Conservation (phyloP, 495 filamentous ascomycete species). For the Aspergillus ellipticus region DNA sequence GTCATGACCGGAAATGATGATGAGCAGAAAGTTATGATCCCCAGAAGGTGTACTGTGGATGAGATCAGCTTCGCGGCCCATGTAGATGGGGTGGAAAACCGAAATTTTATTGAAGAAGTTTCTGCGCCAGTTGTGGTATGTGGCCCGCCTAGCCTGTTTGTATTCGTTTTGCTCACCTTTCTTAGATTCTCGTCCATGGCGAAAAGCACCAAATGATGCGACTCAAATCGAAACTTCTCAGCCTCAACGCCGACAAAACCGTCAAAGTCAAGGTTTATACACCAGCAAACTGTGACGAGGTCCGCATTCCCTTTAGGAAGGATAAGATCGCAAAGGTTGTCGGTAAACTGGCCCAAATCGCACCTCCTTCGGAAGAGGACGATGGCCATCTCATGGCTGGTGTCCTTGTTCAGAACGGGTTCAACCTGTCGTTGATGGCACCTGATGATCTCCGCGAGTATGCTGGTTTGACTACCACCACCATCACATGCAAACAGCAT, state of each 20-base stretch:
- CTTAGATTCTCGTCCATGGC: conserved; percentile 88
- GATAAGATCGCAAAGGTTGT: conserved; percentile 97
- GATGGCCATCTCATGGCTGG: conserved; percentile 67
- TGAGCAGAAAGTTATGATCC: conserved; percentile 85
- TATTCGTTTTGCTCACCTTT: conserved; percentile 14
- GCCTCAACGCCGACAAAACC: conserved; percentile 75
- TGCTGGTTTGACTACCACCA: conserved; percentile 89
- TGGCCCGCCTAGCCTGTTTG: conserved; percentile 13
- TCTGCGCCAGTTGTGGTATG: conserved; percentile 85
- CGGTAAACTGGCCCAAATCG: conserved; percentile 80
- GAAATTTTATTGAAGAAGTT: conserved; percentile 92
- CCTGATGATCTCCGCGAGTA: conserved; percentile 94
- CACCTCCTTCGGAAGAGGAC: conserved; percentile 54
- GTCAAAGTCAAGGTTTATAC: conserved; percentile 85
- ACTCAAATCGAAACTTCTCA: conserved; percentile 89
- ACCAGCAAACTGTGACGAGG: conserved; percentile 89
- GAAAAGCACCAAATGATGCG: conserved; percentile 98
- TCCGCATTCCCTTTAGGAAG: conserved; percentile 92
- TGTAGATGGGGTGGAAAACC: conserved; percentile 93
- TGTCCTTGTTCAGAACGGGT: conserved; percentile 93
- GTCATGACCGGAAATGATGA: conserved; percentile 47
- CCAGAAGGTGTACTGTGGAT: conserved; percentile 83
- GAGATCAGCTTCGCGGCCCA: conserved; percentile 95
- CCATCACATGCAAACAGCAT: conserved; percentile 84
- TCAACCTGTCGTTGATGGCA: conserved; percentile 93